Percentiles rank a stretch among this genome's conserved stretches.
phyloP scores from a whole-genome alignment of 2,329 filamentous ascomycete genomes.

The Passalora sequoiae region DNA sequence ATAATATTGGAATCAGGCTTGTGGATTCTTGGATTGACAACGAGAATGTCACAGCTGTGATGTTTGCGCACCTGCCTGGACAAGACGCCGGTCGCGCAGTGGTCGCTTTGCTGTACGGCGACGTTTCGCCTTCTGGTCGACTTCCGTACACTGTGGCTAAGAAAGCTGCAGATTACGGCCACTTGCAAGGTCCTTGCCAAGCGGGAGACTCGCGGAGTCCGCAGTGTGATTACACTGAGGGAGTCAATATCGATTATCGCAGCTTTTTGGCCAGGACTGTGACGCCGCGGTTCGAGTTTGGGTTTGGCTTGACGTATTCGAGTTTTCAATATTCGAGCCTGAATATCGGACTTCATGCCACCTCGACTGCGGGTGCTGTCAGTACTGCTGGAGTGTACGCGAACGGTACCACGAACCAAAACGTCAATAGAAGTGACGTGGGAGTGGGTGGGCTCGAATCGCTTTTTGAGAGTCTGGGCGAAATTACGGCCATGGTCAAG shows the following conservation, averaged over 20 bases:
- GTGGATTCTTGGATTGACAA: constrained; percentile 60
- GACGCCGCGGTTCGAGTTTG: constrained; percentile 34
- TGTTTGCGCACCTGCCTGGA: constrained; percentile 61
- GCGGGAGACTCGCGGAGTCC: constrained; percentile 20
- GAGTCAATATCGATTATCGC: constrained; percentile 37
- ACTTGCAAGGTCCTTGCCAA: constrained; percentile 35
- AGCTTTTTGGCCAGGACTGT: constrained; percentile 30
- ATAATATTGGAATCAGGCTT: constrained; percentile 58
- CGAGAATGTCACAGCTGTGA: constrained; percentile 58
- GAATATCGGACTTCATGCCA: constrained; percentile 25
- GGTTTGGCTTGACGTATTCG: constrained; percentile 37
- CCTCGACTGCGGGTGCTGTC: constrained; percentile 20
- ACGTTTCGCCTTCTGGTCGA: constrained; percentile 53
- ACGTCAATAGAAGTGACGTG: constrained; percentile 21
- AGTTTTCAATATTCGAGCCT: constrained; percentile 33
- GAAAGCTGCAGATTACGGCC: constrained; percentile 53
- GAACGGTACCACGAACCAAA: constrained; percentile 29
- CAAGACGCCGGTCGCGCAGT: constrained; percentile 57
- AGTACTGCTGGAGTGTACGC: constrained; percentile 25
- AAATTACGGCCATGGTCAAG: constrained; percentile 46
- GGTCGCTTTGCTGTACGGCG: constrained; percentile 54
- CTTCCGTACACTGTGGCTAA: constrained; percentile 59
- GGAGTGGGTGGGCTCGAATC: constrained; percentile 27
- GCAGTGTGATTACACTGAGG: constrained; percentile 34
- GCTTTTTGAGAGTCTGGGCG: constrained; percentile 49